A percentile compares a stretch with the other conserved stretches of the same genome.
These are phyloP conservation scores for Teratosphaeria viscida DNA, from an alignment of 2,329 filamentous ascomycete genomes.

Conservation along the genomic window DNA sequence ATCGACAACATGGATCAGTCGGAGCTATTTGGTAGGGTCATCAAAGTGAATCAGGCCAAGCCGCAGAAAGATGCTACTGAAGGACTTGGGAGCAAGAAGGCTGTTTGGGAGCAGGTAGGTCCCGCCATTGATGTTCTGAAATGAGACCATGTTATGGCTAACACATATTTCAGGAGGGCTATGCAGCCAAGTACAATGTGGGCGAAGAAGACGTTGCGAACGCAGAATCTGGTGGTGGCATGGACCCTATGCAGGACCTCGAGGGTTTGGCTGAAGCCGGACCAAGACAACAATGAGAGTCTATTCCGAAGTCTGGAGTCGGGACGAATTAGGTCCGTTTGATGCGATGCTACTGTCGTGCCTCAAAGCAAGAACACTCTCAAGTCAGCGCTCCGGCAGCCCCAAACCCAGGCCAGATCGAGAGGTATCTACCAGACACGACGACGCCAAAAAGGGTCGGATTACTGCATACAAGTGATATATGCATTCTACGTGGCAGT, in stretches of 20 bases:
- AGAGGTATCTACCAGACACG: background rate
- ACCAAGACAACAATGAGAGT: conserved; percentile 59
- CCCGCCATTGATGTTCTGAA: background rate
- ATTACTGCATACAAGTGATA: background rate
- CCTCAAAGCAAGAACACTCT: background rate
- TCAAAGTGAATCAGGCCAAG: conserved; percentile 88
- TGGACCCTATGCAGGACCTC: conserved; percentile 91
- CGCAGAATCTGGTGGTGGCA: conserved; percentile 43
- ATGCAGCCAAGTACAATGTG: conserved; percentile 78
- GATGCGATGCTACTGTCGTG: background rate
- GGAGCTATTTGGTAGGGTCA: conserved; percentile 81
- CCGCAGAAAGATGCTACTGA: conserved; percentile 80
- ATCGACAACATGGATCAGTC: conserved; percentile 99
- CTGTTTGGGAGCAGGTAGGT: conserved; percentile 90
- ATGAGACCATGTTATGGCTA: background rate
- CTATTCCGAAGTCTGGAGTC: background rate
- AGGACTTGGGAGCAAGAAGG: conserved; percentile 83
- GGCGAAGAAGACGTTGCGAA: conserved; percentile 60
- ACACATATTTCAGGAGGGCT: conserved; percentile 60
- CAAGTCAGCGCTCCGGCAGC: background rate
- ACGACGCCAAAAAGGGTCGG: background rate
- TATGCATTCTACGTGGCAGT: background rate
- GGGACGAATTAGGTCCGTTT: background rate
- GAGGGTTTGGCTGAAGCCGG: conserved; percentile 91
- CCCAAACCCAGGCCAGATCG: background rate